Percentiles rank a stretch among this genome's conserved stretches.
These are phyloP conservation scores for Bertia moriformis DNA, from an alignment of 2,329 filamentous ascomycete species.

Conservation along the genomic window DNA sequence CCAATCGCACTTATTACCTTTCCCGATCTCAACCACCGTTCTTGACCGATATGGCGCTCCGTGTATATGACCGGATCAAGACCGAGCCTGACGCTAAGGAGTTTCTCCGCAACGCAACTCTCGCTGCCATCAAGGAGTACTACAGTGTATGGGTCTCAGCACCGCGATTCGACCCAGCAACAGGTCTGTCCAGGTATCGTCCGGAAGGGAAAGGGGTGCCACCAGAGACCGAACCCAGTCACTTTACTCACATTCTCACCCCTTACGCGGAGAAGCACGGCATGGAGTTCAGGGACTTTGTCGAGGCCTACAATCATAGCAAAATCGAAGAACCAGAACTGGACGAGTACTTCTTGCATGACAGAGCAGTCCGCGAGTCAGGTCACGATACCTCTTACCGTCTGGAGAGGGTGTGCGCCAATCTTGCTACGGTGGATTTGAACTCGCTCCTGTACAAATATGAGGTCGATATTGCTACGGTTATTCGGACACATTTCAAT, in stretches of 20 bases:
- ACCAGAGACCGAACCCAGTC: constrained; percentile 76
- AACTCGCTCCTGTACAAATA: constrained; percentile 96
- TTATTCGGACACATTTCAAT: constrained; percentile 70
- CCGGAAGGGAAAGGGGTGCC: constrained; percentile 75
- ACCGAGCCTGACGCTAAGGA: constrained; percentile 67
- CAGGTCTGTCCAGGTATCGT: constrained; percentile 71
- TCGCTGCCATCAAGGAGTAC: constrained; percentile 95
- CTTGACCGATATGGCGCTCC: constrained; percentile 89
- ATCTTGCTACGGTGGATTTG: constrained; percentile 84
- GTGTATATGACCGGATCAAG: constrained; percentile 86
- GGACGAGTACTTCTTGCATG: constrained; percentile 90
- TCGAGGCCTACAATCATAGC: constrained; percentile 71
- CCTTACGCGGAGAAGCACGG: constrained; percentile 75
- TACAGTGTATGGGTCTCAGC: constrained; percentile 73
- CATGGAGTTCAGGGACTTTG: constrained; percentile 72
- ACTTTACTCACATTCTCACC: constrained; percentile 70
- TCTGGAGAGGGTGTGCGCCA: constrained; percentile 71
- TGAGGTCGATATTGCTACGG: constrained; percentile 79
- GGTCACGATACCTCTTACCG: constrained; percentile 95
- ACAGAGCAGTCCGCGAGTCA: constrained; percentile 87
- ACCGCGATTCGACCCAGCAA: constrained; percentile 63
- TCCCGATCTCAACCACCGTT: constrained; percentile 90
- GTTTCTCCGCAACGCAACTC: constrained; percentile 64
- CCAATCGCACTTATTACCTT: constrained; percentile 90
- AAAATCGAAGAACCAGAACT: constrained; percentile 70